Evolutionary conservation across 2,329 filamentous ascomycete genomes (phyloP), one percentile per base, ranked within the genome.

Genomic region (Furcasterigmium sp.): DNA sequence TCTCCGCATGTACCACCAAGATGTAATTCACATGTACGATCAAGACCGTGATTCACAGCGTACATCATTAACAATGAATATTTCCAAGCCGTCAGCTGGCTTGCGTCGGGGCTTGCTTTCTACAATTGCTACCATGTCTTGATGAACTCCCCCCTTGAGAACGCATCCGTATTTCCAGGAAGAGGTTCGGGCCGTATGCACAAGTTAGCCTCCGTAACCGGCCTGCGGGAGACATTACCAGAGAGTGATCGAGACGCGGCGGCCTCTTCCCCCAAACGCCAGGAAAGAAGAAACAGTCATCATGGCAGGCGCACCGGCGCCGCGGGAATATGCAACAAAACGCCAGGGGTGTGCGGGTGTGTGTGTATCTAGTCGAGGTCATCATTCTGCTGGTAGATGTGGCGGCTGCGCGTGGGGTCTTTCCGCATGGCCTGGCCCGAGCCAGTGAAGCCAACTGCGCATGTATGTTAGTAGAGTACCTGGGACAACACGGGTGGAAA

Each of bases 341-440:
- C 32, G n/a, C 18, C n/a, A 17, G n/a, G 32, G 18, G 32, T 17
- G n/a, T 35, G 23, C 32, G 32, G 32, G n/a, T n/a, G n/a, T n/a
- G n/a, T n/a, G 17, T n/a, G 8, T n/a, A 41, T 54, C 78, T 74
- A 82, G 68, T 87, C 85, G 57, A 87, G 72, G 46, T 90, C 85
- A 43, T 86, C 84, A 56, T 78, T 82, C 54, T 83, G 75, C 63
- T 91, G 82, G 64, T 95, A 94, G 52, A 93, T 84, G 60, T 95
- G 89, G 56, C 89, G 84, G 61, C 79, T 85, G 58, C 91, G 78
- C 49, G 84, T 82, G 38, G 82, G 80, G 60, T 96, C 93, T 65
- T 95, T 96, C 55, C 90, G 87, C 93, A 97, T 97, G 52, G 85
- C 78, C 66, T 95, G 89, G 46, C 93, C 93, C 43, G 91, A 96